Conservation (phyloP, 2,329 filamentous ascomycete genomes). For the Trichoderma arundinaceum region DNA sequence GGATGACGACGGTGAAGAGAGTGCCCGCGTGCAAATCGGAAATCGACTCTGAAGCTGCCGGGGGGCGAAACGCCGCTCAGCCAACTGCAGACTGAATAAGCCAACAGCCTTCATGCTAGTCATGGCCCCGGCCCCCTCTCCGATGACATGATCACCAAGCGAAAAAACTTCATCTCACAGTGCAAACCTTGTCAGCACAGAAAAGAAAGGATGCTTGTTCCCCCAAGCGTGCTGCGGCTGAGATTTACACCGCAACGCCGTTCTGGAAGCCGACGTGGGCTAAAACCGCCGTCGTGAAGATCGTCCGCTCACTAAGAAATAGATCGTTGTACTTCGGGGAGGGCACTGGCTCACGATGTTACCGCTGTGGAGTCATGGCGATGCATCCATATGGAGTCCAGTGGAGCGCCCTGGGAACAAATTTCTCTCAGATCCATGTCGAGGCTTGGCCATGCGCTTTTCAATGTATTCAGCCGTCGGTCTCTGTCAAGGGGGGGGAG, state of each 20-base stretch:
- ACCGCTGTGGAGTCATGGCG: constrained; percentile 1
- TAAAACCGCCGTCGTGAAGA: constrained; percentile 11
- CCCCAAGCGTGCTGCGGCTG: not conserved
- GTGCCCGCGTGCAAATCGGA: constrained; percentile 3
- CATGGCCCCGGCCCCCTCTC: not conserved
- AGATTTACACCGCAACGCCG: not conserved
- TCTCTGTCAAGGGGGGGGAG: not conserved
- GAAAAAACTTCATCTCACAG: no score
- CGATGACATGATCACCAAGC: no score
- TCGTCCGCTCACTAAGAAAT: not conserved
- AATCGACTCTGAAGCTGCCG: not conserved
- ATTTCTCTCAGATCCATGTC: constrained; percentile 10
- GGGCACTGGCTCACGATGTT: constrained; percentile 1
- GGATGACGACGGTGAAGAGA: not conserved
- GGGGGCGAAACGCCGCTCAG: not conserved
- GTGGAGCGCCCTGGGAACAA: constrained; percentile 18
- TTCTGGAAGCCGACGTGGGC: not conserved
- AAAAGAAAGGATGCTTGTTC: no score
- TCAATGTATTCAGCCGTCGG: not conserved
- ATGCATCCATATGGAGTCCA: constrained; percentile 1
- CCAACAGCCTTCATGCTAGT: constrained; percentile 1
- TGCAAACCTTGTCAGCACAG: no score
- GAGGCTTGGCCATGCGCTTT: not conserved
- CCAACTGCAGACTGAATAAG: not conserved
- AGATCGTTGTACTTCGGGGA: constrained; percentile 9